phyloP scores from a whole-genome alignment of 2,329 filamentous ascomycete genomes.

The Alternaria arborescens region DNA sequence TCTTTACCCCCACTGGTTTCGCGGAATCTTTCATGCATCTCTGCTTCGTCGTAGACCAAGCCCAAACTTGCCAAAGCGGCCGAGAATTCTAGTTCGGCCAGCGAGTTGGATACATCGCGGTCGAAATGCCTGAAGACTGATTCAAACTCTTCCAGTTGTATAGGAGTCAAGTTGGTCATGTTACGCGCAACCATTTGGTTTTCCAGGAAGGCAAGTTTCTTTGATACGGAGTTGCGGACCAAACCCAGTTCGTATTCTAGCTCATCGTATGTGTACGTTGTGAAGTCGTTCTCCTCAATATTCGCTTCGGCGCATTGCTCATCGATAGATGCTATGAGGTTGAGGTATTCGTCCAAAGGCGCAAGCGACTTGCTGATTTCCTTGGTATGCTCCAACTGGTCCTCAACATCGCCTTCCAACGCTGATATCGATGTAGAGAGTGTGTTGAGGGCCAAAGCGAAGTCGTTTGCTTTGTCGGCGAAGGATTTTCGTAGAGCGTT shows the following conservation, averaged over 20 bases:
- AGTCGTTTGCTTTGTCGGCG: slow-evolving; percentile 98
- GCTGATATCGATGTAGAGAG: slow-evolving; percentile 94
- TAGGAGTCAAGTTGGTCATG: slow-evolving; percentile 98
- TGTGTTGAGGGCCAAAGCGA: slow-evolving; percentile 92
- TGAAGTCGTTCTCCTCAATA: slow-evolving; percentile 99
- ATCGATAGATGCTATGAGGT: slow-evolving; percentile 85
- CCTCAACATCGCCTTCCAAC: slow-evolving; percentile 96
- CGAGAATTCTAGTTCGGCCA: slow-evolving; percentile 94
- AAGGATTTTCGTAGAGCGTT: slow-evolving; percentile 91
- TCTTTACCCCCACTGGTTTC: slow-evolving; percentile 82
- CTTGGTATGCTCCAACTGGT: slow-evolving; percentile 87
- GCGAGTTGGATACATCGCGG: slow-evolving; percentile 85
- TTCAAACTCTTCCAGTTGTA: slow-evolving; percentile 98
- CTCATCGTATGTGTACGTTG: slow-evolving; percentile 98
- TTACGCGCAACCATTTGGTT: slow-evolving; percentile 98
- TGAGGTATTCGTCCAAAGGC: slow-evolving; percentile 89
- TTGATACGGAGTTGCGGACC: slow-evolving; percentile 90
- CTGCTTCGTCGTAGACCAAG: slow-evolving; percentile 93
- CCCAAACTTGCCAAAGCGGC: slow-evolving; percentile 94
- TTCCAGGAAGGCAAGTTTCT: slow-evolving; percentile 95
- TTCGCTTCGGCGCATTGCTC: slow-evolving; percentile 94
- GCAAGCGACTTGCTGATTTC: slow-evolving; percentile 84
- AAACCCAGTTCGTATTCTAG: slow-evolving; percentile 91
- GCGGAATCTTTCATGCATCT: slow-evolving; percentile 96
- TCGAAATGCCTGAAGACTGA: slow-evolving; percentile 98